phyloP scores from a whole-genome alignment of 257 asterid species.

The Solanum pimpinellifolium region DNA sequence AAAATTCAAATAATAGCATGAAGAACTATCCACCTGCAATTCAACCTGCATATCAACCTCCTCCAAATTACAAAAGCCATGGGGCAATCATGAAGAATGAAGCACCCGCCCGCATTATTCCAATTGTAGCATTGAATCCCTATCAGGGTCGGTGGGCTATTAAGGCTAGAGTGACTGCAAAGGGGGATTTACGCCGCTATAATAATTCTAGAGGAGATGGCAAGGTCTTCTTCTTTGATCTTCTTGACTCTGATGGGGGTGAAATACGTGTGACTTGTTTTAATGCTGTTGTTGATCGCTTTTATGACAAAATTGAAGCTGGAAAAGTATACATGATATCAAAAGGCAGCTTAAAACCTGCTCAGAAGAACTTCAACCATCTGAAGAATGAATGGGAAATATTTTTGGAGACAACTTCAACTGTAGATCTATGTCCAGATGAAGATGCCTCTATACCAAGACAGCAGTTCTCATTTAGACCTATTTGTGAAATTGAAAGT shows the following conservation, averaged over 20 bases:
- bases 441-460: constrained; percentile 82
- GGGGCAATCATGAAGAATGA: constrained; percentile 90
- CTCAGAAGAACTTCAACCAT: constrained; percentile 93
- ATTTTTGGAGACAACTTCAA: constrained; percentile 59
- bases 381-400: constrained; percentile 95
- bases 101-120: constrained; percentile 91
- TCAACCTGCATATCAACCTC: constrained; percentile 91
- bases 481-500: constrained; percentile 66
- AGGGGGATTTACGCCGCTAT: constrained; percentile 79
- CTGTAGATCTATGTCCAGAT: constrained; percentile 68
- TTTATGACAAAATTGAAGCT: constrained; percentile 55
- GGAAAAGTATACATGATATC: constrained; percentile 87
- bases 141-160: constrained; percentile 99
- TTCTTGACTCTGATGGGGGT: constrained; percentile 93
- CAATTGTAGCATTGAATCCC: constrained; percentile 88
- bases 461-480: constrained; percentile 75
- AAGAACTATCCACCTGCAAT: constrained; percentile 58
- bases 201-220: constrained; percentile 97
- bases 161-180: constrained; percentile 95
- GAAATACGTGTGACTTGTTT: constrained; percentile 93
- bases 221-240: constrained; percentile 89
- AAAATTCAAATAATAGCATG: constrained; percentile 23
- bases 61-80: constrained; percentile 67
- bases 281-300: constrained; percentile 81
- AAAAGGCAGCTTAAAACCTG: constrained; percentile 86